These are phyloP conservation scores for Chlorella vulgaris DNA, from an alignment of 139 green algal genomes.

Conservation along the genomic window DNA sequence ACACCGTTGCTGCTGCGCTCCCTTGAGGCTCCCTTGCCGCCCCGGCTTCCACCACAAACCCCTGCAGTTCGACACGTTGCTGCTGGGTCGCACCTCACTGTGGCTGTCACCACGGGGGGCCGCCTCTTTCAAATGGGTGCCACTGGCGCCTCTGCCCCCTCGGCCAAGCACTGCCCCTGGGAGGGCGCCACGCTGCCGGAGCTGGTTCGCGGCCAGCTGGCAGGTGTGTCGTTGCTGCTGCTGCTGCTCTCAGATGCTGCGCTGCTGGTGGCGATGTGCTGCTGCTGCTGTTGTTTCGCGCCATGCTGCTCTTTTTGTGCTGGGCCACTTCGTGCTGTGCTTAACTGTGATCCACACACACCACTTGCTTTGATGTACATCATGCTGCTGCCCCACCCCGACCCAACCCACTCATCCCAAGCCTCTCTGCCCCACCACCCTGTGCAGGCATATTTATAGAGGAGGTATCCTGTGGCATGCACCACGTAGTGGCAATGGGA, in stretches of 20 bases:
- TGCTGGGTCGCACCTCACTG: slow-evolving; percentile 80
- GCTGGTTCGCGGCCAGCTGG: slow-evolving; percentile 41
- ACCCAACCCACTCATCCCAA: too few species aligned
- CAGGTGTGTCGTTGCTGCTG: not conserved
- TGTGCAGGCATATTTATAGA: slow-evolving; percentile 47
- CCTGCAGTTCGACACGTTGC: slow-evolving; percentile 60
- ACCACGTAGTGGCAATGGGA: slow-evolving; percentile 67
- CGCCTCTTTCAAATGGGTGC: slow-evolving; percentile 80
- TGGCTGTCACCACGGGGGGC: slow-evolving; percentile 72
- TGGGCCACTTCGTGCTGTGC: too few species aligned
- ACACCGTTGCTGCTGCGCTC: too few species aligned
- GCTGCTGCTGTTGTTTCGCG: not conserved
- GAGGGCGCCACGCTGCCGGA: slow-evolving; percentile 42
- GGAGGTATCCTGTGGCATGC: slow-evolving; percentile 63
- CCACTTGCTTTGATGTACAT: too few species aligned
- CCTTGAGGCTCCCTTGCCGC: too few species aligned
- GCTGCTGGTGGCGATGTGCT: too few species aligned
- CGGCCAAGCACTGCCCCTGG: slow-evolving; percentile 46
- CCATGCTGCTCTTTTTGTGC: too few species aligned
- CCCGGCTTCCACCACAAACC: too few species aligned
- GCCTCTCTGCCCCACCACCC: too few species aligned
- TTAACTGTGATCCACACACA: too few species aligned
- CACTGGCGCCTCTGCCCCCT: slow-evolving; percentile 60
- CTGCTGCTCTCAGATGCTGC: too few species aligned
- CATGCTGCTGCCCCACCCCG: too few species aligned